Conservation (phyloP, 2,329 filamentous ascomycete genomes). For the Pseudocercospora fijiensis region DNA sequence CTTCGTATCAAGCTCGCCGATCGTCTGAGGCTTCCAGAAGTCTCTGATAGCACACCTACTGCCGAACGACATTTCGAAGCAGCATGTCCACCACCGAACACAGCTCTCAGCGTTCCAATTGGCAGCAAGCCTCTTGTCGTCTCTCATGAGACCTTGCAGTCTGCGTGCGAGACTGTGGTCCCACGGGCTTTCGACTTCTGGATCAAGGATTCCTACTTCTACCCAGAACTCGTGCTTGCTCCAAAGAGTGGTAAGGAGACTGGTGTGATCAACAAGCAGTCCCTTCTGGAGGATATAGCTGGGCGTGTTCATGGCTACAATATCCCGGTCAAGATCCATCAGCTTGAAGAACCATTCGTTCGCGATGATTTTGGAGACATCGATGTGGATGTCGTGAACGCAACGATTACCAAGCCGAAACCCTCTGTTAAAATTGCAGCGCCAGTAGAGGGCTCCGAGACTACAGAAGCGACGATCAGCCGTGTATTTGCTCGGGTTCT, state of each 20-base stretch:
- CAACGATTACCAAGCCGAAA: slow-evolving; percentile 17
- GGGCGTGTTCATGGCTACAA: slow-evolving; percentile 32
- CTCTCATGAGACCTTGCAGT: slow-evolving; percentile 19
- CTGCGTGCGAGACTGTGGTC: slow-evolving; percentile 22
- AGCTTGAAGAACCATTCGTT: slow-evolving; percentile 32
- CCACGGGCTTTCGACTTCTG: slow-evolving; percentile 30
- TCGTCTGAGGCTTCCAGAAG: slow-evolving; percentile 46
- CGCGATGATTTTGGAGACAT: slow-evolving; percentile 28
- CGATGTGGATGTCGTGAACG: slow-evolving; percentile 23
- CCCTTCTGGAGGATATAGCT: slow-evolving; percentile 25
- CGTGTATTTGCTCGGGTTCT: slow-evolving; percentile 51
- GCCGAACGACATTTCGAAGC: slow-evolving; percentile 53
- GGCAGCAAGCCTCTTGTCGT: slow-evolving; percentile 21
- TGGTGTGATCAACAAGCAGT: slow-evolving; percentile 11
- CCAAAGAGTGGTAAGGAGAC: slow-evolving; percentile 20
- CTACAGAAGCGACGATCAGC: slow-evolving; percentile 44
- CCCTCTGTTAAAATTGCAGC: background rate
- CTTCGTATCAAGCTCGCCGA: slow-evolving; percentile 55
- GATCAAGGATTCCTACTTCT: slow-evolving; percentile 34
- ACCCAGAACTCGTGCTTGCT: slow-evolving; percentile 40
- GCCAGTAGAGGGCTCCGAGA: background rate
- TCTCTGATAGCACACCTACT: slow-evolving; percentile 49
- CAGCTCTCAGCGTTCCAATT: slow-evolving; percentile 48
- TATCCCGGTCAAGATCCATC: slow-evolving; percentile 32
- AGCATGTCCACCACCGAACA: slow-evolving; percentile 51